Evolutionary conservation across 1,139 yeast genomes (phyloP).

Genomic region (Suhomyces taliae): DNA sequence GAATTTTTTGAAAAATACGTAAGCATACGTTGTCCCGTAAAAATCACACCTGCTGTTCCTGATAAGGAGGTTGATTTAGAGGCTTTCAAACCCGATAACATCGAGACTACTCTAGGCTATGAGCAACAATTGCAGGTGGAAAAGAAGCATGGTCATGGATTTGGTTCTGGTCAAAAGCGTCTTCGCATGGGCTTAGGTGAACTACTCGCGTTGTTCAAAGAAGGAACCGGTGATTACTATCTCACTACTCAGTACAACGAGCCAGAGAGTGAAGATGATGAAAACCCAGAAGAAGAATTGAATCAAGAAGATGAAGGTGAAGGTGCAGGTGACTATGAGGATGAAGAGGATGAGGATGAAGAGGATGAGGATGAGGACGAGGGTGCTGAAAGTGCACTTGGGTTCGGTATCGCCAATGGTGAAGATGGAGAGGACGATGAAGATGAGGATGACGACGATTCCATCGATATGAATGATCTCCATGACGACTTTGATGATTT

Average conservation of each 20-base stretch:
- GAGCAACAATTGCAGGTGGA: conserved; percentile 52
- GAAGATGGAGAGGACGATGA: conserved; percentile 7
- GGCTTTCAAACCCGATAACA: conserved; percentile 33
- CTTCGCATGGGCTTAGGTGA: conserved; percentile 48
- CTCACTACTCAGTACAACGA: conserved; percentile 64
- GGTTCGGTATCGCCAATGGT: background rate
- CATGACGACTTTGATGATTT: conserved; percentile 62
- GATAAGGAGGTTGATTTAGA: conserved; percentile 19
- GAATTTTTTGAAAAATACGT: conserved; percentile 9
- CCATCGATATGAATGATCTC: conserved; percentile 45
- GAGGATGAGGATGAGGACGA: conserved; percentile 11
- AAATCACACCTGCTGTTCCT: conserved; percentile 3
- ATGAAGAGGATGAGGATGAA: conserved; percentile 14
- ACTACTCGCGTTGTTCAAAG: conserved; percentile 39
- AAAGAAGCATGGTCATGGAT: conserved; percentile 55
- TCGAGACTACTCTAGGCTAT: conserved; percentile 34
- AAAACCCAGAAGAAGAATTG: conserved; percentile 9
- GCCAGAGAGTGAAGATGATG: conserved; percentile 23
- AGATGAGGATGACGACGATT: conserved; percentile 13
- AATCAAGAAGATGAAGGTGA: conserved; percentile 14
- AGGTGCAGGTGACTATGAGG: conserved; percentile 11
- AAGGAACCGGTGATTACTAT: conserved; percentile 49
- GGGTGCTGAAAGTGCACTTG: background rate
- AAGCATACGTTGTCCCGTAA: conserved; percentile 12
- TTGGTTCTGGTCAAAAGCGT: conserved; percentile 61